phyloP scores from a whole-genome alignment of 495 filamentous ascomycete genomes.

The Aspergillus haitiensis region DNA sequence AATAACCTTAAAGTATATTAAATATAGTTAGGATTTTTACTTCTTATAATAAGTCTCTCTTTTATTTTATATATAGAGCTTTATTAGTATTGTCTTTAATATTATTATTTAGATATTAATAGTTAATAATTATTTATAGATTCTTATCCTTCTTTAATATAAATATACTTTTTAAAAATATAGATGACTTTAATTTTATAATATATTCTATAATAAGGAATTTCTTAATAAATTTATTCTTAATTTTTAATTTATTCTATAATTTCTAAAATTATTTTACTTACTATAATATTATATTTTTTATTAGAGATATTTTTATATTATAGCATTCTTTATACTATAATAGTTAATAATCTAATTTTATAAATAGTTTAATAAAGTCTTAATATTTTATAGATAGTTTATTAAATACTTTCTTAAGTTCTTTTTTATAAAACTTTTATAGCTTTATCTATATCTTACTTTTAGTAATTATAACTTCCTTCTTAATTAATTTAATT shows the following conservation, averaged over 20 bases:
- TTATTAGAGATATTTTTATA: neutral
- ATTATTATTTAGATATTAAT: constrained; percentile 10
- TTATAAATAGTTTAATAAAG: constrained; percentile 1
- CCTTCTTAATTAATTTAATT: neutral
- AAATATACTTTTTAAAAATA: neutral
- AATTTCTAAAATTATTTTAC: neutral
- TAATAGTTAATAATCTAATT: neutral
- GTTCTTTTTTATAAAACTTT: neutral
- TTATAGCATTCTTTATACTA: neutral
- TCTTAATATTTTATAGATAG: neutral
- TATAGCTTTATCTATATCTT: neutral
- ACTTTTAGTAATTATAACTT: neutral
- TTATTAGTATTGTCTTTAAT: constrained; percentile 10
- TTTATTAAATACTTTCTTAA: neutral
- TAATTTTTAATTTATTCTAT: neutral
- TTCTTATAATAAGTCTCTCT: constrained; percentile 1
- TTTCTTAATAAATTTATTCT: neutral
- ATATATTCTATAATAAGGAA: neutral
- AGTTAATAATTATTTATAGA: constrained; percentile 19
- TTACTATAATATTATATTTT: neutral
- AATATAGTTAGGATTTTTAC: constrained; percentile 7
- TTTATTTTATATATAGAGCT: constrained; percentile 16
- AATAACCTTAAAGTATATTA: constrained; percentile 18
- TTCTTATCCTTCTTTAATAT: constrained; percentile 6
- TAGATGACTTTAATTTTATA: constrained; percentile 4